Evolutionary conservation across 495 filamentous ascomycete species (phyloP).

Genomic region (Cercophora sp.): DNA sequence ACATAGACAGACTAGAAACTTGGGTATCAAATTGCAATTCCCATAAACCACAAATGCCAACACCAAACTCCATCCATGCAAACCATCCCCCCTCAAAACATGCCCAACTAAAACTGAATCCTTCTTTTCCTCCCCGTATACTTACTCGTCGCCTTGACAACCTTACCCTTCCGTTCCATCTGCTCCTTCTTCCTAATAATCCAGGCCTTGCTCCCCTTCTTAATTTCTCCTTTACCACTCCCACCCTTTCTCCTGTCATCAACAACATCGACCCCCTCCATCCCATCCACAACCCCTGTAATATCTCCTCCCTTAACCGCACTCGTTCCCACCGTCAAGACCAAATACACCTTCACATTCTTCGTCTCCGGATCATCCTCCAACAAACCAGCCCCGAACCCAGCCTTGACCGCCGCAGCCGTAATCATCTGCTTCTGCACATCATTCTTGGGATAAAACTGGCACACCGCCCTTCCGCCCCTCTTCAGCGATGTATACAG

Average conservation of each 20-base stretch:
- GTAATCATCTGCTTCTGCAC: constrained; percentile 88
- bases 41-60: background rate
- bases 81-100: constrained; percentile 15
- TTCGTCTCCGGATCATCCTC: constrained; percentile 96
- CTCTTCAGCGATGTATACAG: constrained; percentile 79
- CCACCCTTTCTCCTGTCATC: constrained; percentile 59
- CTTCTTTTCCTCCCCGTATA: constrained; percentile 87
- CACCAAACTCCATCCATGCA: constrained; percentile 1
- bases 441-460: constrained; percentile 97
- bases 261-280: constrained; percentile 83
- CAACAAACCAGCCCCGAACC: constrained; percentile 90
- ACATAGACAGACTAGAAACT: background rate
- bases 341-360: constrained; percentile 89
- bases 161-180: constrained; percentile 89
- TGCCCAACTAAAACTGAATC: constrained; percentile 40
- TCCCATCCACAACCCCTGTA: constrained; percentile 75
- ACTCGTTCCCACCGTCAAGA: constrained; percentile 82
- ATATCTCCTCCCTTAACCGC: constrained; percentile 72
- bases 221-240: constrained; percentile 48
- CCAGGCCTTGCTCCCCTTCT: constrained; percentile 84
- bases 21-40: constrained; percentile 23
- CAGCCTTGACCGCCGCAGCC: constrained; percentile 80
- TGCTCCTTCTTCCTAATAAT: constrained; percentile 94
- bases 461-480: constrained; percentile 88
- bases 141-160: constrained; percentile 84